Evolutionary conservation across 257 asterid genomes (phyloP), one percentile per base, ranked within the genome.

Genomic region (Solanum arcanum): DNA sequence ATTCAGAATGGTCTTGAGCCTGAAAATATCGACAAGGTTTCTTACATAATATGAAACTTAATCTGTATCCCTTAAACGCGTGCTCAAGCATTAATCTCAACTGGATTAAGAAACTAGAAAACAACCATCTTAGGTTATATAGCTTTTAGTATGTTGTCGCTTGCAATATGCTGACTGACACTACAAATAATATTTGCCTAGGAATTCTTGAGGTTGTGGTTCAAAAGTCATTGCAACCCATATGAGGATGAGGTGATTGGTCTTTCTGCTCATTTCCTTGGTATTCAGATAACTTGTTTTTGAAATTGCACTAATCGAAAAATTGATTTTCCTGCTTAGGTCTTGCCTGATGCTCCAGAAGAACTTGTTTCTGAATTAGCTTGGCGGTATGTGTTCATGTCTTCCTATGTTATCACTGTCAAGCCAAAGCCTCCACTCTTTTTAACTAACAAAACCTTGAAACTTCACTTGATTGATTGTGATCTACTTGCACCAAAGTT

Each of bases 201-300:
- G 99, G 99, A 97, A 85, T 97, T 97, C 89, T 91, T 97, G 96
- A 96, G 99, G 93, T 86, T 95, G 89, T 96, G 99, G 99, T 97
- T 97, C 91, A 96, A 93, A 91, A 93, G 92, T 89, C 95, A 93
- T 77, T 96, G 98, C 94, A 92, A 96, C 85, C 99, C 99, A 33
- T 96, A 95, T 31, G 95, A 95, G 90, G 99, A 97, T 87, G 92
- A 96, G 98, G 99, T 95, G 91, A 14, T 75, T 47, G 9, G 33
- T 72, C 29, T 56, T 23, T 56, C 39, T 18, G 33, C 18, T 25
- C 13, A 5, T 44, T 18, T 47, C 31, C 68, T 85, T 66, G 78
- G 62, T 85, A 64, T 25, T 77, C 33, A 46, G 4, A 42, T 42
- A 41, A 7, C 66, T 47, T 23, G 9, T 47, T 2, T 47, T 80